Base-by-base conservation (phyloP, 1,139 yeast species). In the Pichia sp. region DNA sequence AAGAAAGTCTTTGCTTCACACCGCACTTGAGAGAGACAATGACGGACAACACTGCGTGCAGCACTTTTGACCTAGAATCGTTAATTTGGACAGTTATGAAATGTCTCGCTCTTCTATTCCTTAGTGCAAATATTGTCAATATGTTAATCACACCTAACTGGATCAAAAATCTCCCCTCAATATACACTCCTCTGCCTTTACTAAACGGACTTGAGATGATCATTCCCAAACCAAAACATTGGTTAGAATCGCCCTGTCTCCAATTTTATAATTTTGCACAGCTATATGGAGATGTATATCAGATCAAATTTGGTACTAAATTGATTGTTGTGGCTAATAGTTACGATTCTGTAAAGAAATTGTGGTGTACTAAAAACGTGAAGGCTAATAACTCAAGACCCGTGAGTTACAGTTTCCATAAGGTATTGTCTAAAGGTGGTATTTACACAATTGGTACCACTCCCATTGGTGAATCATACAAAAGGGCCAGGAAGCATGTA, bases 371-470 rank as follows among this genome's bases (percentile, higher is more conserved):
- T 15, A 67, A 64, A 23, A 64, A 71, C 45, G 62, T 77, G 26
- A 55, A 64, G 24, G 70, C 78, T 2, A 72, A 72, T 44, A 76
- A 74, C 46, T 82, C 93, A 1, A 60, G 94, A 30, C 93, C 94
- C 0, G 56, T 67, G 19, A 64, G 71, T 37, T 72, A 75, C 54
- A 78, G 87, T 1, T 83, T 83, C 58, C 93, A 83, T 56, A 62
- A 67, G 22, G 63, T 82, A 8, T 72, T 82, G 2, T 77, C 87
- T 0, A 59, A 69, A 5, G 80, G 75, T 39, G 81, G 75, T 39
- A 60, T 47, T 5, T 75, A 70, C 44, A 83, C 94, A 0, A 68
- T 83, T 21, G 94, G 94, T 0, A 78, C 93, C 0, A 80, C 91
- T 0, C 93, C 93, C 1, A 74, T 68, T 50, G 72, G 82, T 2